These are phyloP conservation scores for Daldinia caldariorum DNA, from an alignment of 495 filamentous ascomycete species.

Conservation along the genomic window DNA sequence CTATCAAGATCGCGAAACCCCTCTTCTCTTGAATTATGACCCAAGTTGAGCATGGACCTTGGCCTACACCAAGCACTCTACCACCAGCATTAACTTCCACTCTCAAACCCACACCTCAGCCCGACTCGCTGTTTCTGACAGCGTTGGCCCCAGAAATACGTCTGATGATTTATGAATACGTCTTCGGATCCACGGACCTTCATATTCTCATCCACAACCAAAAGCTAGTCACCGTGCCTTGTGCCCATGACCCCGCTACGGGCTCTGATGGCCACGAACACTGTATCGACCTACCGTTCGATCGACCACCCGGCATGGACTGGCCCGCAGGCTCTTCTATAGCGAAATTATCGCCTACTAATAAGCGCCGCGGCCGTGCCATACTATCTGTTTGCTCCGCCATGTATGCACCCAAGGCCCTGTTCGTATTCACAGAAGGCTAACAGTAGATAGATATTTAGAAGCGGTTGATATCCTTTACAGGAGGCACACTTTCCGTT, in stretches of 20 bases:
- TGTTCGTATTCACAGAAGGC: background rate
- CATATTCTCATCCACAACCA: background rate
- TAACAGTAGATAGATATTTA: background rate
- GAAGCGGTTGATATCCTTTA: background rate
- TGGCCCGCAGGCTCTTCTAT: background rate
- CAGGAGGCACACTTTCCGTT: background rate
- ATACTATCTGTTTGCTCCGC: background rate
- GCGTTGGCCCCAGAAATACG: background rate
- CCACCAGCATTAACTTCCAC: background rate
- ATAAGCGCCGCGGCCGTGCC: background rate
- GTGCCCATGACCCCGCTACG: background rate
- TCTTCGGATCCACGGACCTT: background rate
- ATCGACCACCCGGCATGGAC: background rate
- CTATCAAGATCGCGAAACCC: background rate
- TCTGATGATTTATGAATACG: constrained; percentile 2
- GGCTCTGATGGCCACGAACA: background rate
- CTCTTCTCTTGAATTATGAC: background rate
- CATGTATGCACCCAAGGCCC: background rate
- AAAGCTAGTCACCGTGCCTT: background rate
- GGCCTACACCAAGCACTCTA: background rate
- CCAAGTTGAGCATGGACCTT: background rate
- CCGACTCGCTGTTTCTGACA: background rate
- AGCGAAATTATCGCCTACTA: background rate
- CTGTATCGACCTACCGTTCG: background rate
- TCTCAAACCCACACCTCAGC: background rate